Conservation (phyloP, 768 basidiomycete genomes). For the Krasilnikovozyma curviuscula region DNA sequence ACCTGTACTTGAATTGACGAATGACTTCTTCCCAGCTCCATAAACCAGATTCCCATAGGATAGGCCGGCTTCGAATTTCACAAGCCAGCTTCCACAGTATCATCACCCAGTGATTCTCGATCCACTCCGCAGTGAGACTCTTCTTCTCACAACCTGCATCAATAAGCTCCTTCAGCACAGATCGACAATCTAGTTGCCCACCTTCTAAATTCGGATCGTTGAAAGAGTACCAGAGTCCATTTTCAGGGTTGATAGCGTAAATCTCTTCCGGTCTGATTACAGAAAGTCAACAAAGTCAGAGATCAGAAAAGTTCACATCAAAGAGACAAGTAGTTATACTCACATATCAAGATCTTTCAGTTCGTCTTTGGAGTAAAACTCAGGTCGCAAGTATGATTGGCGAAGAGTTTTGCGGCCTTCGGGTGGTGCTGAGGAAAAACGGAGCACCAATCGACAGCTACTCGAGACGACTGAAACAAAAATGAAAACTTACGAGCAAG, state of each 20-base stretch:
- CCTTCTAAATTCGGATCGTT: neutral
- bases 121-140: constrained; percentile 45
- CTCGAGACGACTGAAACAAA: too few relatives aligned
- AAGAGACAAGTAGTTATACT: neutral
- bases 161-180: neutral
- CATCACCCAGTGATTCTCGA: constrained; percentile 75
- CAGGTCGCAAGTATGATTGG: constrained; percentile 4
- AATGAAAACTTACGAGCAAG: too few relatives aligned
- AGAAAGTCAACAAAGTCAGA: neutral
- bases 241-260: neutral
- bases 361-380: constrained; percentile 3
- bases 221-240: constrained; percentile 9
- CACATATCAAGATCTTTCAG: constrained; percentile 2
- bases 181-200: neutral
- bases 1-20: constrained; percentile 73
- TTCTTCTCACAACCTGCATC: neutral
- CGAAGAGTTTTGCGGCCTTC: neutral
- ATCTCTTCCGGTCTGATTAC: constrained; percentile 7
- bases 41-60: constrained; percentile 32
- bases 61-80: constrained; percentile 55
- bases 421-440: too few relatives aligned
- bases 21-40: constrained; percentile 77
- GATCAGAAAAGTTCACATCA: neutral
- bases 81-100: constrained; percentile 91
- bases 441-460: too few relatives aligned